These are phyloP conservation scores for Neonothopanus nambi DNA, from an alignment of 1,284 basidiomycete species.

Conservation along the genomic window DNA sequence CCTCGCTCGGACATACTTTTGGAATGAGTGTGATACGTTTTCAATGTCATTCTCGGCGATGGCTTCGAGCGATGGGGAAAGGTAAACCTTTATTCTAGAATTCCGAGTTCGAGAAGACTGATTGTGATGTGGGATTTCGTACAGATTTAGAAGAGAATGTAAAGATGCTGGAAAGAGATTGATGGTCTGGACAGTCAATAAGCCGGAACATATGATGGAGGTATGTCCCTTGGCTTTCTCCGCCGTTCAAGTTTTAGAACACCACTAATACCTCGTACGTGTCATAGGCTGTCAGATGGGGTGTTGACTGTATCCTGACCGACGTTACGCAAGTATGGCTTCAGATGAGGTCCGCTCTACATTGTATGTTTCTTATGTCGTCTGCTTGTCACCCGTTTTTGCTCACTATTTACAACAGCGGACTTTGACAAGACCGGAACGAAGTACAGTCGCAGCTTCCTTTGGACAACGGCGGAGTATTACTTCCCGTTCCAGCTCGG, in stretches of 20 bases:
- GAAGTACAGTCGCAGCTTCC: slow-evolving; percentile 65
- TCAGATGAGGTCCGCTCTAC: slow-evolving; percentile 65
- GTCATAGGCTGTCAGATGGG: slow-evolving; percentile 85
- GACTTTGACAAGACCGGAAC: slow-evolving; percentile 68
- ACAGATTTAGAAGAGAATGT: slow-evolving; percentile 79
- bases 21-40: slow-evolving; percentile 87
- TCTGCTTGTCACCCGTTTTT: too few relatives aligned
- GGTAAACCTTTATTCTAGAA: slow-evolving; percentile 38
- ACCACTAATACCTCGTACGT: background rate
- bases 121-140: slow-evolving; percentile 21
- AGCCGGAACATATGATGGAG: slow-evolving; percentile 92
- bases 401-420: slow-evolving; percentile 34
- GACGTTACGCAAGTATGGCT: slow-evolving; percentile 83
- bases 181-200: slow-evolving; percentile 98
- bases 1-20: slow-evolving; percentile 87
- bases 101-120: background rate
- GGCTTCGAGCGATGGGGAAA: slow-evolving; percentile 71
- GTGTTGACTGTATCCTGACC: slow-evolving; percentile 86
- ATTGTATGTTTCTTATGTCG: slow-evolving; percentile 43
- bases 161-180: slow-evolving; percentile 80
- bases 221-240: slow-evolving; percentile 32
- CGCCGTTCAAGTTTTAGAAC: slow-evolving; percentile 7
- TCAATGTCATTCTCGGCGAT: slow-evolving; percentile 82
- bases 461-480: slow-evolving; percentile 71
- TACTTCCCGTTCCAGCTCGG: slow-evolving; percentile 52